These are phyloP conservation scores for Paecilomyces sp. DNA, from an alignment of 2,329 filamentous ascomycete species.

Conservation along the genomic window DNA sequence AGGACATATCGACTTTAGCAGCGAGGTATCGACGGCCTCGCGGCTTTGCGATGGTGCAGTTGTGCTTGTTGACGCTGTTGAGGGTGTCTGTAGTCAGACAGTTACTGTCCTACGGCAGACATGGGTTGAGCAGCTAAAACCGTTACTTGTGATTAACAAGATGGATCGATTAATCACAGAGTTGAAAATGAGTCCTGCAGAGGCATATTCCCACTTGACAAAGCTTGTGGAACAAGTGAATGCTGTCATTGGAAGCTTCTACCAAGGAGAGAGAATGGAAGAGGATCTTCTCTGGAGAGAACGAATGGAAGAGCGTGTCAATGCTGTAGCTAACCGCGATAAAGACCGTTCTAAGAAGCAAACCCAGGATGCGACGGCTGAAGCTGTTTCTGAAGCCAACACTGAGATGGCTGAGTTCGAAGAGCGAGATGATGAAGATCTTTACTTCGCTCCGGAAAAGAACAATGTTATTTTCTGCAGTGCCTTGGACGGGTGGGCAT, in stretches of 20 bases:
- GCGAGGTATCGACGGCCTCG: constrained; percentile 93
- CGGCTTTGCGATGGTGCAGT: constrained; percentile 90
- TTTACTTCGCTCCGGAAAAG: constrained; percentile 96
- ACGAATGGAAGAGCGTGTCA: constrained; percentile 78
- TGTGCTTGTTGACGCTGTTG: constrained; percentile 90
- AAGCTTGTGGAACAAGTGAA: constrained; percentile 94
- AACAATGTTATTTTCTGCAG: constrained; percentile 99
- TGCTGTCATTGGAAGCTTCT: constrained; percentile 93
- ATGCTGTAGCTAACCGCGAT: constrained; percentile 60
- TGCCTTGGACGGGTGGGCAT: constrained; percentile 97
- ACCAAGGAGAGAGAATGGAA: constrained; percentile 97
- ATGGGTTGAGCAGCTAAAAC: constrained; percentile 93
- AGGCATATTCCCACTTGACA: constrained; percentile 83
- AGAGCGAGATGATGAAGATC: constrained; percentile 89
- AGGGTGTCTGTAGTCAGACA: constrained; percentile 97
- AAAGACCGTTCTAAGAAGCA: constrained; percentile 35
- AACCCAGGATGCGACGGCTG: constrained; percentile 35
- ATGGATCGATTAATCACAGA: constrained; percentile 93
- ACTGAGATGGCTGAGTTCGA: constrained; percentile 59
- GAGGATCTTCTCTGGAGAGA: constrained; percentile 96
- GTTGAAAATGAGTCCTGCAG: constrained; percentile 81
- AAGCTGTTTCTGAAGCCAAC: constrained; percentile 44
- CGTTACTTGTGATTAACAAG: constrained; percentile 94
- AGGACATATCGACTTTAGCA: constrained; percentile 97
- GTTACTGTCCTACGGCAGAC: constrained; percentile 92